Conservation (phyloP, 1,139 yeast species). For the Yamadazyma buinensis region DNA sequence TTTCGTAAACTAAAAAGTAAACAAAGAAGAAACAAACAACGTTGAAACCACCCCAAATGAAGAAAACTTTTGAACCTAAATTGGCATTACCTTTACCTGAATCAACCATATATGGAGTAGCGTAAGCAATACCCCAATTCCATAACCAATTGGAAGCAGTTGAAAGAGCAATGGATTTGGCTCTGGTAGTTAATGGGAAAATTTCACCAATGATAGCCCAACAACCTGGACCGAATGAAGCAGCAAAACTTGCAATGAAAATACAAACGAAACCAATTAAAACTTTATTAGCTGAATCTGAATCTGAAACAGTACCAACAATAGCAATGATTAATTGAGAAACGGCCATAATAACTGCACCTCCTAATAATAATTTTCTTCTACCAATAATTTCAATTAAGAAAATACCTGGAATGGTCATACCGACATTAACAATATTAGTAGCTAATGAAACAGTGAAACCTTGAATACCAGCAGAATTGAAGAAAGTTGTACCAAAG, state of each 20-base stretch:
- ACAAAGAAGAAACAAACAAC: slow-evolving; percentile 44
- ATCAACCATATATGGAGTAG: slow-evolving; percentile 67
- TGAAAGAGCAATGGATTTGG: slow-evolving; percentile 63
- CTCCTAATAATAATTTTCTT: slow-evolving; percentile 36
- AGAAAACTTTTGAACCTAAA: slow-evolving; percentile 63
- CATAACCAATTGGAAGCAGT: slow-evolving; percentile 72
- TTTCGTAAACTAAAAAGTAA: slow-evolving; percentile 24
- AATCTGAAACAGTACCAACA: slow-evolving; percentile 48
- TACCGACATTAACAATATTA: slow-evolving; percentile 34
- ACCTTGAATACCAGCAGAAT: slow-evolving; percentile 47
- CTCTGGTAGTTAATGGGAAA: slow-evolving; percentile 63
- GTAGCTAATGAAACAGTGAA: slow-evolving; percentile 32
- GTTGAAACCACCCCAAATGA: slow-evolving; percentile 59
- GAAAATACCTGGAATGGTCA: slow-evolving; percentile 34
- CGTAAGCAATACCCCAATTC: slow-evolving; percentile 66
- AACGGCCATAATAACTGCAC: slow-evolving; percentile 60
- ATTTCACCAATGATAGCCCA: slow-evolving; percentile 72
- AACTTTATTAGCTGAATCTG: slow-evolving; percentile 46
- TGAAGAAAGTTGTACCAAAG: slow-evolving; percentile 63
- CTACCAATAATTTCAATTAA: slow-evolving; percentile 33
- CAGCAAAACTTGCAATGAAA: slow-evolving; percentile 64
- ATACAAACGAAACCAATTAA: slow-evolving; percentile 62
- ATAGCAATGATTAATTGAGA: slow-evolving; percentile 66
- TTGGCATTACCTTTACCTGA: slow-evolving; percentile 58
- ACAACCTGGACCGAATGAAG: slow-evolving; percentile 72